Percentiles rank a stretch among this genome's conserved stretches.
phyloP scores from a whole-genome alignment of 169 alveolate species.

The Plasmodium coatneyi region DNA sequence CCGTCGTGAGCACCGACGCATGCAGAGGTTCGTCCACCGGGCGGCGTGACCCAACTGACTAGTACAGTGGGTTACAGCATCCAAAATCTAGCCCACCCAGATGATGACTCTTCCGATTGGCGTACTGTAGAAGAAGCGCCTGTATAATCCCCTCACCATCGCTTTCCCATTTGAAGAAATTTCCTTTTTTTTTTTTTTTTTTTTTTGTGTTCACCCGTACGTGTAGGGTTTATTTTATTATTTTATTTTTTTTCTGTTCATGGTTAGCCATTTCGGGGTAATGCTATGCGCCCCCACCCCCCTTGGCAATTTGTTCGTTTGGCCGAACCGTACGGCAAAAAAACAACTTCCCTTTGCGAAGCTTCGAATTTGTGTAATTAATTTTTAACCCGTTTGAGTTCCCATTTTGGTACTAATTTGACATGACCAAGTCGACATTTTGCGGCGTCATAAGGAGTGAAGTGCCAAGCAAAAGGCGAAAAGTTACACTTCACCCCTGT shows the following conservation, averaged over 20 bases:
- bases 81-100: not conserved
- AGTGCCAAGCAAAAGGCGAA: not conserved
- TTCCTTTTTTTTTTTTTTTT: not conserved
- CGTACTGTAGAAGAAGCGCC: not conserved
- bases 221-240: not conserved
- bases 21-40: constrained; percentile 6
- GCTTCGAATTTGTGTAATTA: not conserved
- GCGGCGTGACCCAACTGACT: not conserved
- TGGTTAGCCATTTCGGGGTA: not conserved
- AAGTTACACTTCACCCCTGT: not conserved
- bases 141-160: not conserved
- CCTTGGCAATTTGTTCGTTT: not conserved
- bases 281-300: not conserved
- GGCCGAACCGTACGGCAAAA: not conserved
- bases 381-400: not conserved
- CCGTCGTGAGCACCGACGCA: not conserved
- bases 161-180: not conserved
- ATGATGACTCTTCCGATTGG: not conserved
- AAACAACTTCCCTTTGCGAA: not conserved
- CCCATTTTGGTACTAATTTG: not conserved
- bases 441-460: not conserved
- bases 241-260: not conserved
- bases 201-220: not conserved
- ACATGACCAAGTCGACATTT: not conserved
- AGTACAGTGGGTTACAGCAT: not conserved